These are phyloP conservation scores for Coccomyxa subellipsoidea DNA, from an alignment of 163 green algal genomes.

Conservation along the genomic window DNA sequence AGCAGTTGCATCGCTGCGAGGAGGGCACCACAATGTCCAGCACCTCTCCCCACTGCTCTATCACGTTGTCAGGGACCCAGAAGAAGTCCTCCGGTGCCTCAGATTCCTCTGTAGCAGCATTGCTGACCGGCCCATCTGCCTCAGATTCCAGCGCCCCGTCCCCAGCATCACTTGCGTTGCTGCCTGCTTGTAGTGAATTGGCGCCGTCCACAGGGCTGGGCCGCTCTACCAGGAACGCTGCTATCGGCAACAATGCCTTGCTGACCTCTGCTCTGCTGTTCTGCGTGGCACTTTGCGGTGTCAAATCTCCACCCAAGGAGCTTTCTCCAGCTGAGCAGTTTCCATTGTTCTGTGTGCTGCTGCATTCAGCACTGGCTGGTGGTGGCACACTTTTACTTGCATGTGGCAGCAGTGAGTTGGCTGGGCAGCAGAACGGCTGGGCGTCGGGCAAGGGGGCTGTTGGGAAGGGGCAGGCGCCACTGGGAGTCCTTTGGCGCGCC, in stretches of 20 bases:
- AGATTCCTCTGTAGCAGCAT: too few relatives aligned
- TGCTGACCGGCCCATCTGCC: background rate
- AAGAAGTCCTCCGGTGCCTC: background rate
- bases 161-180: background rate
- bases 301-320: too few relatives aligned
- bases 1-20: slow-evolving; percentile 62
- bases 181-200: background rate
- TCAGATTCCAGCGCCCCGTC: background rate
- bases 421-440: background rate
- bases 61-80: background rate
- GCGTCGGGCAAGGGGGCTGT: background rate
- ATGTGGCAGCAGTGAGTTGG: background rate
- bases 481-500: slow-evolving; percentile 7
- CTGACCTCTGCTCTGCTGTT: background rate
- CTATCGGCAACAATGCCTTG: background rate
- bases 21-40: slow-evolving; percentile 60
- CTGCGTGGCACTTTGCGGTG: background rate
- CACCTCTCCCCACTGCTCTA: slow-evolving; percentile 27
- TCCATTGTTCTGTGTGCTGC: background rate
- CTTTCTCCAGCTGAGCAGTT: too few relatives aligned
- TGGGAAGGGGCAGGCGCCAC: background rate
- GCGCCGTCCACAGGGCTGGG: background rate
- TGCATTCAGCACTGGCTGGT: background rate
- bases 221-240: background rate
- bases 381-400: background rate